Evolutionary conservation across 2,329 filamentous ascomycete species (phyloP), one percentile per base, ranked within the genome.

Genomic region (Aaosphaeria pasadenensis): DNA sequence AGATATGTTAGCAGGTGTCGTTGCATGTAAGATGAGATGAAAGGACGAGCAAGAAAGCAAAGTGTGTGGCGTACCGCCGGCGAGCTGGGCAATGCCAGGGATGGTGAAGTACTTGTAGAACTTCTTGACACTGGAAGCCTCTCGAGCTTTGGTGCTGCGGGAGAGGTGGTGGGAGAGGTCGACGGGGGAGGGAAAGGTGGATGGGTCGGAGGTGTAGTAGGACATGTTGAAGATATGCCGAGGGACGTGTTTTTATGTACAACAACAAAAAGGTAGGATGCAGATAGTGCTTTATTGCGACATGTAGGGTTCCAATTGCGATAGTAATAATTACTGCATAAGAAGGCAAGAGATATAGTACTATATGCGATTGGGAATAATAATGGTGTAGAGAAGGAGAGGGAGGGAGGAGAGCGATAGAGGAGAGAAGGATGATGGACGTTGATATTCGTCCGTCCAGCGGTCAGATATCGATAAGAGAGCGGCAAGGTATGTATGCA

Each of bases 51-150:
- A 3, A 24, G 17, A 24, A 24, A 24, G 17, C 17, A 24, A 24
- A 24, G 17, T 24, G 17, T 3, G 17, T 24, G 24, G 29, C 58
- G 42, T 66, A 80, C 82, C 82, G 60, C 82, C 82, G 7, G 82
- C 82, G 35, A 85, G 66, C 59, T 85, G 83, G 11, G 76, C 79
- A 56, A 85, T 82, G 33, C 80, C 80, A 0, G 82, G 82, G 45
- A 84, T 82, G 7, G 59, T 53, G 59, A 94, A 94, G 72, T 89
- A 95, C 71, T 89, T 90, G 77, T 96, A 96, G 69, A 91, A 89
- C 35, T 79, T 64, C 75, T 96, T 96, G 67, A 95, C 80, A 39
- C 75, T 75, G 63, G 85, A 94, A 5, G 81, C 75, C 5, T 75
- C 58, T 6, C 89, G 80, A 42, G 81, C 79, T 62, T 79, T 85